These are phyloP conservation scores for Sporothrix pseudoabietina DNA, from an alignment of 2,329 filamentous ascomycete species.

Conservation along the genomic window DNA sequence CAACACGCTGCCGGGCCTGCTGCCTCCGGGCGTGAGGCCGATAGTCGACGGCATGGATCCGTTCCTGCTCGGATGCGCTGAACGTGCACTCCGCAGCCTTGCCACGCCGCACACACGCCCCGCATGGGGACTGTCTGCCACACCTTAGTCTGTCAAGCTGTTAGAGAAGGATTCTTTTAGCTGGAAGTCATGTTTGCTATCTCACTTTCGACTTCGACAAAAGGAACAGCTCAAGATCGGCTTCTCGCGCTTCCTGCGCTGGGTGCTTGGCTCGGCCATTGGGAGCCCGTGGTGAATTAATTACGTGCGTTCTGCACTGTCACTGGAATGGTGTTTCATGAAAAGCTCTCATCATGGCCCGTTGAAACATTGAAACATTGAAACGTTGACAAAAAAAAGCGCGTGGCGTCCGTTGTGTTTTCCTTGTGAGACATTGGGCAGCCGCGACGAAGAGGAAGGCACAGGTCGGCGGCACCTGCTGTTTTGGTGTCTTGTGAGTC, in stretches of 20 bases:
- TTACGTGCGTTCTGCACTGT: background rate
- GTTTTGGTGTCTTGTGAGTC: conserved; percentile 21
- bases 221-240: background rate
- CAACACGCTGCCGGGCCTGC: conserved; percentile 19
- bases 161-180: too few species aligned
- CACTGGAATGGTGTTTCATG: conserved; percentile 15
- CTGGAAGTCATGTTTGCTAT: background rate
- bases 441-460: background rate
- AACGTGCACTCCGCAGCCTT: background rate
- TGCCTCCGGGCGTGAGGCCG: conserved; percentile 7
- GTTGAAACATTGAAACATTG: background rate
- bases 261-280: background rate
- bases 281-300: background rate
- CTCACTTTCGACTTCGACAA: conserved; percentile 8
- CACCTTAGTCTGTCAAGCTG: background rate
- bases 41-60: conserved; percentile 5
- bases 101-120: conserved; percentile 15
- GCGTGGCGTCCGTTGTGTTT: background rate
- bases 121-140: background rate
- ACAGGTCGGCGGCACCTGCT: background rate
- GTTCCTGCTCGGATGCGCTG: background rate
- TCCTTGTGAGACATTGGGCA: conserved; percentile 25
- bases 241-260: conserved; percentile 3
- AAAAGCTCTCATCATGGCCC: background rate
- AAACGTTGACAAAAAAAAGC: background rate